These are phyloP conservation scores for Streptanthus diversifolius DNA, from an alignment of 345 rosid species.

Conservation along the genomic window DNA sequence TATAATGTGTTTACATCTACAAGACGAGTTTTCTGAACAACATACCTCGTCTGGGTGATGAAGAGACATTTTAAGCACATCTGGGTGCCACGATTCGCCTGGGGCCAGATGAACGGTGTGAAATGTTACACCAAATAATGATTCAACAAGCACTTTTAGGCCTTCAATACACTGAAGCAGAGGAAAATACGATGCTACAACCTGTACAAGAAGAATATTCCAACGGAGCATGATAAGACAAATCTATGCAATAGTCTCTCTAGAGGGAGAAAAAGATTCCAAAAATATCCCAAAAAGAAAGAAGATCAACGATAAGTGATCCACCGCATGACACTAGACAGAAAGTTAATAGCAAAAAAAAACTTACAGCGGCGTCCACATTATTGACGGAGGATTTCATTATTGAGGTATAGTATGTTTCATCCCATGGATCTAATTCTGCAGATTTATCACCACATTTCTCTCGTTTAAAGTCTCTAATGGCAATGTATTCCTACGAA, in stretches of 20 bases:
- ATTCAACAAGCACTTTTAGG: constrained; percentile 64
- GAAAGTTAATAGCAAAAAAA: constrained; percentile 4
- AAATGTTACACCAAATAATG: constrained; percentile 82
- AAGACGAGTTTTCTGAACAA: not conserved
- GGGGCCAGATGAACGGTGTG: constrained; percentile 56
- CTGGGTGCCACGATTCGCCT: constrained; percentile 97
- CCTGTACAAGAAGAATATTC: constrained; percentile 43
- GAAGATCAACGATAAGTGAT: not conserved
- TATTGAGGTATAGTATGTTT: constrained; percentile 70
- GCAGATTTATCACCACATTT: constrained; percentile 44
- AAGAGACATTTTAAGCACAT: constrained; percentile 77
- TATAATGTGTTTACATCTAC: not conserved
- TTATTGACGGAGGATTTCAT: constrained; percentile 76
- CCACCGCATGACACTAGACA: not conserved
- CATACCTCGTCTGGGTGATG: constrained; percentile 90
- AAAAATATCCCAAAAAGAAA: not conserved
- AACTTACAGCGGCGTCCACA: constrained; percentile 72
- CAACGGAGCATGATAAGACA: not conserved
- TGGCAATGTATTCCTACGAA: constrained; percentile 61
- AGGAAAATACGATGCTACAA: constrained; percentile 84
- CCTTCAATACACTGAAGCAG: constrained; percentile 83
- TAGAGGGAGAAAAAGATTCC: not conserved
- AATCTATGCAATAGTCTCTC: not conserved
- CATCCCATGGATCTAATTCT: constrained; percentile 96
- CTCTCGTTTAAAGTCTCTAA: constrained; percentile 62